Base-by-base conservation (phyloP, 164 flowering plant species). In the Amborella trichopoda region DNA sequence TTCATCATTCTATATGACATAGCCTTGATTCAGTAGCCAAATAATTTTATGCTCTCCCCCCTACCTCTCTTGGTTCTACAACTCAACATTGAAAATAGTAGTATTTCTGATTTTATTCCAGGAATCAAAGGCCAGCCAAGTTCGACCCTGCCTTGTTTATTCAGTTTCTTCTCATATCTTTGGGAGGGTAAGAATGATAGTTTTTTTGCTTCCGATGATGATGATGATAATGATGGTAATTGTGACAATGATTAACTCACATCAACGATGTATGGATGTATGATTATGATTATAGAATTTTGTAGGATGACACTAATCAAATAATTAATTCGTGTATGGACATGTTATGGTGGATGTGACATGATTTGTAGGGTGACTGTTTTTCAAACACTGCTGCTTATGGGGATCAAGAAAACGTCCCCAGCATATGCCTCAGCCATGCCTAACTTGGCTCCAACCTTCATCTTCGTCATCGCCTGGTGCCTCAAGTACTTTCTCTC, bases 371-470 rank as follows among this genome's bases (percentile, higher is more conserved):
- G 95, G 68, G 79, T 80, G 26, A 71, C 83, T 40, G 36, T 74
- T 24, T 83, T 77, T 61, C 97, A 85, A 56, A 24, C 55, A 6
- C 51, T 83, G 14, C 60, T 79, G 44, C 46, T 89, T 3, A 54
- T 70, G 48, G 97, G 95, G 10, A 58, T 85, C 4, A 56, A 62
- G 48, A 59, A 67, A 26, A 89, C 97, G 14, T 83, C 95, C 14
- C 94, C 97, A 10, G 77, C 91, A 41, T 55, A 83, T 58, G 94
- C 90, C 21, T 77, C 88, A 26, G 95, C 94, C 37, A 85, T 89
- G 97, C 91, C 94, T 26, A 83, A 81, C 64, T 83, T 85, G 53
- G 80, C 91, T 47, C 97, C 97, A 0, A 94, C 79, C 1, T 59
- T 89, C 49, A 83, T 89, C 53, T 89, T 85, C 65, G 0, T 81